Percentiles rank a stretch among this genome's conserved stretches.
These are phyloP conservation scores for Boletus vinaceobasis DNA, from an alignment of 768 basidiomycete species.

Conservation along the genomic window DNA sequence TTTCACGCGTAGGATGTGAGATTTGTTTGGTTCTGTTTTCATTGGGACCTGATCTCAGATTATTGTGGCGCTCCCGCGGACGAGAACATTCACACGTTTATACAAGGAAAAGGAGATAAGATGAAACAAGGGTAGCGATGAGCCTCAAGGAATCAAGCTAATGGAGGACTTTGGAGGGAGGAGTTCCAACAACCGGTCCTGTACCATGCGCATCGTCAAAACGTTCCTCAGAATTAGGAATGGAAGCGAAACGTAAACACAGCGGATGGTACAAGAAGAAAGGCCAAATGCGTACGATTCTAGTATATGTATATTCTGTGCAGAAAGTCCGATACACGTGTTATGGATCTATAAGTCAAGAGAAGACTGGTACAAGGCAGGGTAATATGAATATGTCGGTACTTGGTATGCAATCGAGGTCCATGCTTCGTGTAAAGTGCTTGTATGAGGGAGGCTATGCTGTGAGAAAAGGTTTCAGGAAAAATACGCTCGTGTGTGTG, in stretches of 20 bases:
- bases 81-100: background rate
- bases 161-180: background rate
- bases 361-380: background rate
- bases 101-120: background rate
- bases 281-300: slow-evolving; percentile 11
- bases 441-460: slow-evolving; percentile 9
- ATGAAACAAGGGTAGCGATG: background rate
- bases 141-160: background rate
- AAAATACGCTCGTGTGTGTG: background rate
- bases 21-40: slow-evolving; percentile 17
- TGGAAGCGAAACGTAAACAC: slow-evolving; percentile 6
- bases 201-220: background rate
- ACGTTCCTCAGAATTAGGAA: slow-evolving; percentile 6
- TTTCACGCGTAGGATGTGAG: background rate
- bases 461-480: slow-evolving; percentile 2
- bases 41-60: background rate
- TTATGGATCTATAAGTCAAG: slow-evolving; percentile 12
- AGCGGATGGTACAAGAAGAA: slow-evolving; percentile 18
- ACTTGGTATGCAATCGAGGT: slow-evolving; percentile 14
- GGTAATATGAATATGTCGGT: slow-evolving; percentile 2
- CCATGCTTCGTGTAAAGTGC: slow-evolving; percentile 11
- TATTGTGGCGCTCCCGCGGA: background rate
- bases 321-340: slow-evolving; percentile 11
- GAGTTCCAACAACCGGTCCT: background rate
- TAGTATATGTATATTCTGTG: slow-evolving; percentile 10